These are phyloP conservation scores for Babesia gibsoni DNA, from an alignment of 169 alveolate species.

Conservation along the genomic window DNA sequence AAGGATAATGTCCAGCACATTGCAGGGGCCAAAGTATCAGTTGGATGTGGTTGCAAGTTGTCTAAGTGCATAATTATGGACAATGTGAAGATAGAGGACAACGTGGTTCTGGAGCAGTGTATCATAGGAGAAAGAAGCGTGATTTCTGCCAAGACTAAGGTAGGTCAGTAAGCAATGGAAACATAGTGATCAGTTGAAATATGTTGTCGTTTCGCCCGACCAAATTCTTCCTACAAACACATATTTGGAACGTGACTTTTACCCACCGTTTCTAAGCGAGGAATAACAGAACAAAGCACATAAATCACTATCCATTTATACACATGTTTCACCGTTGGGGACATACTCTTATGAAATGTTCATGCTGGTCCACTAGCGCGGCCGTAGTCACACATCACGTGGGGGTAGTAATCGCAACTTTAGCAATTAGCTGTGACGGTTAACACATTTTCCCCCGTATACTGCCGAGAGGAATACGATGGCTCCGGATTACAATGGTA, in stretches of 20 bases:
- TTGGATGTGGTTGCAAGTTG: constrained; percentile 55
- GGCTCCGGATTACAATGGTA: no score
- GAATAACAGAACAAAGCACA: no score
- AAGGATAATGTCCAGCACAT: not conserved
- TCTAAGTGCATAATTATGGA: constrained; percentile 69
- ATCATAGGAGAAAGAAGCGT: constrained; percentile 60
- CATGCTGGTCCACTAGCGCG: no score
- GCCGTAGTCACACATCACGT: no score
- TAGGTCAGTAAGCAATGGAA: not conserved
- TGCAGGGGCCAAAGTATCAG: constrained; percentile 63
- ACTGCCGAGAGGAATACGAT: no score
- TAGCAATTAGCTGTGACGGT: no score
- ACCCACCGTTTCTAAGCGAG: constrained; percentile 54
- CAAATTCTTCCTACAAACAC: constrained; percentile 22
- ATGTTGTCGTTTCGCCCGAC: constrained; percentile 39
- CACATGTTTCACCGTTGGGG: no score
- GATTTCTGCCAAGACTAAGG: constrained; percentile 66
- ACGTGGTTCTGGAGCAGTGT: constrained; percentile 59
- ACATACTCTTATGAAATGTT: no score
- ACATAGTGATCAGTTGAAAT: constrained; percentile 25
- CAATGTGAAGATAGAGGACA: constrained; percentile 50
- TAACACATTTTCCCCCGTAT: no score
- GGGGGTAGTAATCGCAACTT: no score
- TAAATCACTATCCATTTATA: no score
- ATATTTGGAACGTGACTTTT: constrained; percentile 37